phyloP scores from a whole-genome alignment of 1,139 yeast genomes.

The Protomyces arabidopsidicola region DNA sequence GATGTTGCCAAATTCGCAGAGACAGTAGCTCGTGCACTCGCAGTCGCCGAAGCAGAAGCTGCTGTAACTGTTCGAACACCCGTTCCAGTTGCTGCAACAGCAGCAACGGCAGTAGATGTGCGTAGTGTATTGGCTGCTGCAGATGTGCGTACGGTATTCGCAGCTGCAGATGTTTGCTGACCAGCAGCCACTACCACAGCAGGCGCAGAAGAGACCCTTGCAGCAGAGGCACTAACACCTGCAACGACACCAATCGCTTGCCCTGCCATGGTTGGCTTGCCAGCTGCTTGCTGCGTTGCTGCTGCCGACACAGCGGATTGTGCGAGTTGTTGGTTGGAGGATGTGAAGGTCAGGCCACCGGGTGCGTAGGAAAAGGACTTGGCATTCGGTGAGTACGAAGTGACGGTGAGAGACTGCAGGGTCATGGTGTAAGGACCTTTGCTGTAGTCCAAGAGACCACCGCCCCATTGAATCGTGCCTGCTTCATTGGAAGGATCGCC shows the following conservation, averaged over 20 bases:
- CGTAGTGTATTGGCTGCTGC: background rate
- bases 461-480: conserved; percentile 93
- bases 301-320: background rate
- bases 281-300: background rate
- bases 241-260: background rate
- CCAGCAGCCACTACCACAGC: background rate
- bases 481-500: conserved; percentile 59
- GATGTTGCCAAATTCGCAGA: background rate
- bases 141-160: background rate
- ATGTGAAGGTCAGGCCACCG: conserved; percentile 6
- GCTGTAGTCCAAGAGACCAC: conserved; percentile 65
- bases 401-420: conserved; percentile 8
- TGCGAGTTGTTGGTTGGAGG: background rate
- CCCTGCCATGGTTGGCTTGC: background rate
- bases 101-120: background rate
- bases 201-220: background rate
- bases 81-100: background rate
- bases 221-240: background rate
- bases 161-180: background rate
- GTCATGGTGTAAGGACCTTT: conserved; percentile 25
- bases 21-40: background rate
- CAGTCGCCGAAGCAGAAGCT: background rate
- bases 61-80: background rate
- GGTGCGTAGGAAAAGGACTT: conserved; percentile 13
- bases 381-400: conserved; percentile 14